These are phyloP conservation scores for Linum tenue DNA, from an alignment of 345 rosid genomes.

Conservation along the genomic window DNA sequence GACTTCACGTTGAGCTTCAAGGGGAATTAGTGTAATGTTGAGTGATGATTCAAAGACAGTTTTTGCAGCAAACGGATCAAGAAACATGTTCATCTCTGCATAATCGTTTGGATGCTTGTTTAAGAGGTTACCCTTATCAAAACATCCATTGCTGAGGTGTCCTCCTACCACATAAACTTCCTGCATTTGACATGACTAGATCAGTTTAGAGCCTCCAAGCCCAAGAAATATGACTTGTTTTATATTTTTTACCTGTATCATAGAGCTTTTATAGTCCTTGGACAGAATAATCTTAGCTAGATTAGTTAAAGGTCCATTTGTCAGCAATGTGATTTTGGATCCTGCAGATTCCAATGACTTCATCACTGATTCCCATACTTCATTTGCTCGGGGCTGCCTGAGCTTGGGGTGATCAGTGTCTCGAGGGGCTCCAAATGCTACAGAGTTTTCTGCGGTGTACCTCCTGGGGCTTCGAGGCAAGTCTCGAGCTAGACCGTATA, in stretches of 20 bases:
- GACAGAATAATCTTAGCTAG: constrained; percentile 54
- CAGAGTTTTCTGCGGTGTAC: constrained; percentile 70
- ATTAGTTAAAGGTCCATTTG: constrained; percentile 78
- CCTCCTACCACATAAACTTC: constrained; percentile 79
- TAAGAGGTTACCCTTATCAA: constrained; percentile 52
- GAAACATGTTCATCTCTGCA: constrained; percentile 79
- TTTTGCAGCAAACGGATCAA: constrained; percentile 80
- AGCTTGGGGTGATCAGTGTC: constrained; percentile 63
- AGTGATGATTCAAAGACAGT: constrained; percentile 52
- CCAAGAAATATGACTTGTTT: constrained; percentile 2
- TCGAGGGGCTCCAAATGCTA: constrained; percentile 54
- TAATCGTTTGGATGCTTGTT: constrained; percentile 38
- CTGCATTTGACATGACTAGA: constrained; percentile 25
- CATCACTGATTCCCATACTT: constrained; percentile 50
- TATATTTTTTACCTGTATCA: constrained; percentile 39
- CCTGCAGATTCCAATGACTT: constrained; percentile 25
- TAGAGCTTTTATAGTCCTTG: constrained; percentile 25
- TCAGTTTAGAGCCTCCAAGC: not conserved
- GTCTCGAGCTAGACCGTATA: constrained; percentile 73
- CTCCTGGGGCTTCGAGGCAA: constrained; percentile 84
- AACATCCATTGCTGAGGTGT: constrained; percentile 31
- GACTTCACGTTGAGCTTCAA: constrained; percentile 42
- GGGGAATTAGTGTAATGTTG: constrained; percentile 64
- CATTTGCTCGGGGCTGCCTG: constrained; percentile 60
- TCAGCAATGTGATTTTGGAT: constrained; percentile 58